These are phyloP conservation scores for Exophiala lecanii-corni DNA, from an alignment of 2,329 filamentous ascomycete species.

Conservation along the genomic window DNA sequence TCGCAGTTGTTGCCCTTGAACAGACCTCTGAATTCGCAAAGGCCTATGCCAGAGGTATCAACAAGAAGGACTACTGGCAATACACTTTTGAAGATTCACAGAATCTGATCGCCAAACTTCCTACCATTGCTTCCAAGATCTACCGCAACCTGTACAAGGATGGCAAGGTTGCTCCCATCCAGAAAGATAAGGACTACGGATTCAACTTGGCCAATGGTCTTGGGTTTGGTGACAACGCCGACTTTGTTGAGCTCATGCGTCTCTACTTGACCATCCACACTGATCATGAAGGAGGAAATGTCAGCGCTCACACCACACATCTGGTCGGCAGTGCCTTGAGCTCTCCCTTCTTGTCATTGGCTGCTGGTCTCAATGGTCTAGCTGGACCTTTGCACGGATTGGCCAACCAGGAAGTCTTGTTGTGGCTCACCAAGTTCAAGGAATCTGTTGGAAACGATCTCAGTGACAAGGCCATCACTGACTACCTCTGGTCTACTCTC, in stretches of 20 bases:
- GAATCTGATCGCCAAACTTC: conserved; percentile 99
- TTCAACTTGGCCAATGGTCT: conserved; percentile 99
- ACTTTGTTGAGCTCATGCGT: conserved; percentile 98
- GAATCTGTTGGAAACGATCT: conserved; percentile 87
- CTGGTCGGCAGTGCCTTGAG: conserved; percentile 93
- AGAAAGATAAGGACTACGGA: conserved; percentile 99
- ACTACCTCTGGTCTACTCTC: conserved; percentile 98
- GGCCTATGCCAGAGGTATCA: conserved; percentile 97
- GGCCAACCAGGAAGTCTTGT: conserved; percentile 98
- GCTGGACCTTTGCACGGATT: conserved; percentile 97
- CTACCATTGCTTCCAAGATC: conserved; percentile 95
- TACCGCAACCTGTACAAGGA: conserved; percentile 99
- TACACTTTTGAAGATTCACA: conserved; percentile 99
- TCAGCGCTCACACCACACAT: conserved; percentile 97
- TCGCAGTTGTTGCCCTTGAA: conserved; percentile 96
- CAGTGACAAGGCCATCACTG: conserved; percentile 91
- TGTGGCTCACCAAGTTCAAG: conserved; percentile 99
- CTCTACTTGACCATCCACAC: conserved; percentile 99
- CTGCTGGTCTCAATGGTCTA: conserved; percentile 95
- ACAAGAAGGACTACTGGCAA: conserved; percentile 99
- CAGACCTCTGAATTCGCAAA: conserved; percentile 97
- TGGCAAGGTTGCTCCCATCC: conserved; percentile 89
- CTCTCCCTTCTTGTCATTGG: conserved; percentile 94
- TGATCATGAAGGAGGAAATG: conserved; percentile 99
- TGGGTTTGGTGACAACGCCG: conserved; percentile 87